Conservation (phyloP, 345 rosid genomes). For the Aethionema arabicum region DNA sequence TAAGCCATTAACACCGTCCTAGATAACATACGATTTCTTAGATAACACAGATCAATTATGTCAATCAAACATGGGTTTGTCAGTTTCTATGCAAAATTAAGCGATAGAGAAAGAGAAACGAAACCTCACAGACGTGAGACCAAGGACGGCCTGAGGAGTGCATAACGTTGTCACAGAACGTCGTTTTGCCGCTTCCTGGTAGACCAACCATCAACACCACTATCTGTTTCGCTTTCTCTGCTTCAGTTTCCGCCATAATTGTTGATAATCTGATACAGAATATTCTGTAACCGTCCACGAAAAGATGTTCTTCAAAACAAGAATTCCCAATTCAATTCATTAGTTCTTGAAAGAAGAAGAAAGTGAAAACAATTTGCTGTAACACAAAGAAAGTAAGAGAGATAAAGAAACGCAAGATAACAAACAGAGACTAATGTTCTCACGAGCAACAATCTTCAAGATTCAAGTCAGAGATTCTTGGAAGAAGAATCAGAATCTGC, state of each 20-base stretch:
- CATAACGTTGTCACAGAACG: slow-evolving; percentile 72
- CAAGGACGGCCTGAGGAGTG: slow-evolving; percentile 61
- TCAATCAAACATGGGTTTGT: no score
- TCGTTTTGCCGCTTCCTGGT: slow-evolving; percentile 95
- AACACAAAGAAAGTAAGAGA: no score
- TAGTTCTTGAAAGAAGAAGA: no score
- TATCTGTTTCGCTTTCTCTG: slow-evolving; percentile 45
- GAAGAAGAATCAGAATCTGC: no score
- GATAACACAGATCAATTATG: neutral
- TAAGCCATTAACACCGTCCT: neutral
- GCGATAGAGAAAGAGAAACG: neutral
- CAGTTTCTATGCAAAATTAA: slow-evolving; percentile 9
- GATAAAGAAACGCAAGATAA: no score
- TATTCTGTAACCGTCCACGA: no score
- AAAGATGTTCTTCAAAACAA: no score
- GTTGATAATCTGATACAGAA: neutral
- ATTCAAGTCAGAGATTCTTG: no score
- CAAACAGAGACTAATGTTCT: no score
- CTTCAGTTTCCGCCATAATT: slow-evolving; percentile 32
- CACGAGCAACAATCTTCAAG: no score
- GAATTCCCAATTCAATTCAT: no score
- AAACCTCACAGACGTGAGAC: slow-evolving; percentile 90
- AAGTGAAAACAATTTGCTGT: no score
- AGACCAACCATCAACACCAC: slow-evolving; percentile 67
- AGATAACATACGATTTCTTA: neutral